Evolutionary conservation across 805 yeast species (phyloP).

Genomic region (Martiniozyma abietophila): DNA sequence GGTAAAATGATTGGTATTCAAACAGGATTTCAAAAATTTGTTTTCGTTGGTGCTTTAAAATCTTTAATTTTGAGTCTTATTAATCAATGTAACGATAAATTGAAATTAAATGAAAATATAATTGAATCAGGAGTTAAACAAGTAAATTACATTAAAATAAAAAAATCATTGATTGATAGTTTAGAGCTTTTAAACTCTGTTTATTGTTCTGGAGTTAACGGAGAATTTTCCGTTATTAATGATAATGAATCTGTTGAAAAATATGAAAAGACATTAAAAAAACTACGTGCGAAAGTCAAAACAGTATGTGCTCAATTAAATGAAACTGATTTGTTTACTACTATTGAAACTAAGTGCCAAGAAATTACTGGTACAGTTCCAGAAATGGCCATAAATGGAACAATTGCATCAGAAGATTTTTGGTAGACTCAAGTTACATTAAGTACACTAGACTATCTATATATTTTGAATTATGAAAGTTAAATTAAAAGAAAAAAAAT

Average conservation of each 20-base stretch:
- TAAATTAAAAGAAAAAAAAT: too few relatives aligned
- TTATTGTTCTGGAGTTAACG: slow-evolving; percentile 15
- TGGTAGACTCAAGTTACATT: too few relatives aligned
- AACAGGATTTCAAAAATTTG: slow-evolving; percentile 62
- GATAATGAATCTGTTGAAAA: slow-evolving; percentile 21
- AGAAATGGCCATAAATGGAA: slow-evolving; percentile 14
- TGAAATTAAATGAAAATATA: too few relatives aligned
- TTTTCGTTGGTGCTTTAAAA: slow-evolving; percentile 61
- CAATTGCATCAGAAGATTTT: too few relatives aligned
- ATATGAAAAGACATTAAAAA: slow-evolving; percentile 22
- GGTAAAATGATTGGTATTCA: slow-evolving; percentile 83
- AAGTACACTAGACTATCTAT: too few relatives aligned
- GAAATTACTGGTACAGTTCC: slow-evolving; percentile 22
- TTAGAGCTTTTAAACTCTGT: slow-evolving; percentile 16
- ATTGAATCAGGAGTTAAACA: slow-evolving; percentile 11
- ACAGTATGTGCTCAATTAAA: slow-evolving; percentile 20
- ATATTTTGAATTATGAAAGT: too few relatives aligned
- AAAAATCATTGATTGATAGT: slow-evolving; percentile 9
- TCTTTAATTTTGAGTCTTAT: slow-evolving; percentile 30
- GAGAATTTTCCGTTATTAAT: slow-evolving; percentile 17
- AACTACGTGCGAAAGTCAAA: slow-evolving; percentile 21
- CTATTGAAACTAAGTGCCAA: slow-evolving; percentile 16
- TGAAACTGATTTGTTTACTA: slow-evolving; percentile 15
- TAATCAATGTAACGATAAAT: neutral
- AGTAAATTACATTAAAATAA: slow-evolving; percentile 11